phyloP scores from a whole-genome alignment of 768 basidiomycete genomes.

The Leucocoprinus birnbaumii region DNA sequence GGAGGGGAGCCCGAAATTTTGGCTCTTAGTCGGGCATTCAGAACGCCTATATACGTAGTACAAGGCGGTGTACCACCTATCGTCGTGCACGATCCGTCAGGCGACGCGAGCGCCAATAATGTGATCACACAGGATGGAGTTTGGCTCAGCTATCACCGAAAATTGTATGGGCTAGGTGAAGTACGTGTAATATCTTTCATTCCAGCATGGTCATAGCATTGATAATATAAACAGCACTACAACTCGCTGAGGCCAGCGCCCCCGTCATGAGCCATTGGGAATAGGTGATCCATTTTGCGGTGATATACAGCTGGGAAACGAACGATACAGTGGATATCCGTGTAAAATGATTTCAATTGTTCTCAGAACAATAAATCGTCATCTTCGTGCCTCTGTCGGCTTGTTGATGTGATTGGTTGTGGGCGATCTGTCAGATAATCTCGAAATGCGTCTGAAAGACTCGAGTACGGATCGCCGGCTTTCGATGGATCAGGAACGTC shows the following conservation, averaged over 20 bases:
- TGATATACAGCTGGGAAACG: constrained; percentile 13
- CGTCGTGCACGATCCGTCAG: constrained; percentile 74
- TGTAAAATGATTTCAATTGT: not conserved
- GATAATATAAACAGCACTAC: constrained; percentile 61
- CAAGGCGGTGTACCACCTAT: constrained; percentile 80
- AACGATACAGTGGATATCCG: not conserved
- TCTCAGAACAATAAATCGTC: constrained; percentile 67
- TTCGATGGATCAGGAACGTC: constrained; percentile 24
- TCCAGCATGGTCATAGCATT: constrained; percentile 1
- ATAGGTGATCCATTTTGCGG: not conserved
- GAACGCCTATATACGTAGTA: constrained; percentile 86
- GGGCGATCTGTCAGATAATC: constrained; percentile 74
- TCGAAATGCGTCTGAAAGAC: constrained; percentile 74
- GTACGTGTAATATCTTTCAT: constrained; percentile 39
- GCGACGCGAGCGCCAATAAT: constrained; percentile 24
- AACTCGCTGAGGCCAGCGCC: constrained; percentile 72
- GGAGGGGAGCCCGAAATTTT: constrained; percentile 97
- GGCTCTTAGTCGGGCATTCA: constrained; percentile 78
- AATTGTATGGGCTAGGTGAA: constrained; percentile 96
- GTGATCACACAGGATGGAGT: constrained; percentile 38
- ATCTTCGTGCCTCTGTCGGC: constrained; percentile 41
- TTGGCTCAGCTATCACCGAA: constrained; percentile 87
- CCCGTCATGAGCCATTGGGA: constrained; percentile 13
- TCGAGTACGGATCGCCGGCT: constrained; percentile 75
- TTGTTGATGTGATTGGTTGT: constrained; percentile 49